A percentile compares a stretch with the other conserved stretches of the same genome.
phyloP scores from a whole-genome alignment of 345 rosid species.

The Brassica cretica region DNA sequence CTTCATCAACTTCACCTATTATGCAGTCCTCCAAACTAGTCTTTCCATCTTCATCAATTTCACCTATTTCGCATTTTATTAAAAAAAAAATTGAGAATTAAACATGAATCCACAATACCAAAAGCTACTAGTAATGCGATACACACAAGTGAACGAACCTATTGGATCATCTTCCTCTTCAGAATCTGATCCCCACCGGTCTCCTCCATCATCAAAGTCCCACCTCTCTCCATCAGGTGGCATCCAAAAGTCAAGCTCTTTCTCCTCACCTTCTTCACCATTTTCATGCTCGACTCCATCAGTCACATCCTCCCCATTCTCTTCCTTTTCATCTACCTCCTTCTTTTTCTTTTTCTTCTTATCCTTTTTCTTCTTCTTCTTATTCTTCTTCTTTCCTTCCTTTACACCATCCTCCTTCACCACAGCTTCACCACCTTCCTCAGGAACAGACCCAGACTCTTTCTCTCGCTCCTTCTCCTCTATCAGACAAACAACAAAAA shows the following conservation, averaged over 20 bases:
- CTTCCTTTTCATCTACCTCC: conserved; percentile 12
- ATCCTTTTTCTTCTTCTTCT: conserved; percentile 39
- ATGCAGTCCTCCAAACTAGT: conserved; percentile 23
- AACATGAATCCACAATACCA: conserved; percentile 1
- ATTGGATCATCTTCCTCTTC: conserved; percentile 57
- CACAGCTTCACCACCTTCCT: conserved; percentile 24
- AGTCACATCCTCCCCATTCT: conserved; percentile 11
- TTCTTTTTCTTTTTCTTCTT: conserved; percentile 48
- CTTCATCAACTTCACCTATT: conserved; percentile 32
- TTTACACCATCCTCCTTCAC: conserved; percentile 33
- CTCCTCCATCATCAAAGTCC: conserved; percentile 43
- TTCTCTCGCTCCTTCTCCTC: conserved; percentile 72
- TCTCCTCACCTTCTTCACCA: conserved; percentile 42
- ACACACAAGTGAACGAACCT: conserved; percentile 48
- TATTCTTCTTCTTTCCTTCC: conserved; percentile 36
- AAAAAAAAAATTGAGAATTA: conserved; percentile 11
- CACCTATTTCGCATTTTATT: conserved; percentile 26
- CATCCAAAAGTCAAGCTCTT: conserved; percentile 81
- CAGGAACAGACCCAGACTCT: conserved; percentile 37
- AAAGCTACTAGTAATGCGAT: neutral
- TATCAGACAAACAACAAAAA: conserved; percentile 33
- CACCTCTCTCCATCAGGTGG: conserved; percentile 79
- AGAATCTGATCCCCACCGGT: conserved; percentile 62
- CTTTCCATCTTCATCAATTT: conserved; percentile 21
- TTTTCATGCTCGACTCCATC: conserved; percentile 28